Evolutionary conservation across 305 asterid species (phyloP).

Genomic region (Plantago coronopus): DNA sequence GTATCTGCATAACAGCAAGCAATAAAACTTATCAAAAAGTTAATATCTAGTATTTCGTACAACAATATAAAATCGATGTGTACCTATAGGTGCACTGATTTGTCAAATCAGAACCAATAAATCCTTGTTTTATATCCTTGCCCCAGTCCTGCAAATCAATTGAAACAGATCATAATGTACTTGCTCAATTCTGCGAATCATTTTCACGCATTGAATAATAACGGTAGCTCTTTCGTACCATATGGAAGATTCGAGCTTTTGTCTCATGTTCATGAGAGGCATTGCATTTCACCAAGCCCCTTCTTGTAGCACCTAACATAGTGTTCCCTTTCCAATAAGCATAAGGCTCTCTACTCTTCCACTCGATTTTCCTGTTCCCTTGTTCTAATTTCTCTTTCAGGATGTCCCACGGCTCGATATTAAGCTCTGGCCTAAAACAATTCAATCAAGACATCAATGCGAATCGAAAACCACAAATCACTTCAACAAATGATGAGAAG

Average conservation of each 20-base stretch:
- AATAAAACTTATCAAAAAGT: not conserved
- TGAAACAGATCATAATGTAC: not conserved
- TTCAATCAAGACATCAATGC: not conserved
- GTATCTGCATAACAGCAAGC: slow-evolving; percentile 36
- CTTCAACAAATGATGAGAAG: slow-evolving; percentile 8
- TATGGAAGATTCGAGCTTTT: slow-evolving; percentile 46
- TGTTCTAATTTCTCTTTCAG: slow-evolving; percentile 49
- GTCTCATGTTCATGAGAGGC: slow-evolving; percentile 39
- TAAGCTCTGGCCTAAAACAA: slow-evolving; percentile 67
- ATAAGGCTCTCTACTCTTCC: slow-evolving; percentile 68
- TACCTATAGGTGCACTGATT: slow-evolving; percentile 73
- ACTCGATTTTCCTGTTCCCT: slow-evolving; percentile 43
- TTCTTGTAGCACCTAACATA: slow-evolving; percentile 31
- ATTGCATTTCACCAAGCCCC: slow-evolving; percentile 50
- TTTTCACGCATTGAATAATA: not conserved
- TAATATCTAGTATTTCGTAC: too few species aligned
- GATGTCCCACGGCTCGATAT: slow-evolving; percentile 72
- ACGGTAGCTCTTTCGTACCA: slow-evolving; percentile 33
- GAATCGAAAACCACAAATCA: too few species aligned
- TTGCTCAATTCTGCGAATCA: not conserved
- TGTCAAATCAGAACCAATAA: slow-evolving; percentile 46
- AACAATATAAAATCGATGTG: not conserved
- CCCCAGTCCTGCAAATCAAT: slow-evolving; percentile 63
- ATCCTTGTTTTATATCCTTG: slow-evolving; percentile 45
- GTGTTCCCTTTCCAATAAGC: slow-evolving; percentile 84